Conservation (phyloP, 805 yeast genomes). For the Crinitomyces ghanaensis region DNA sequence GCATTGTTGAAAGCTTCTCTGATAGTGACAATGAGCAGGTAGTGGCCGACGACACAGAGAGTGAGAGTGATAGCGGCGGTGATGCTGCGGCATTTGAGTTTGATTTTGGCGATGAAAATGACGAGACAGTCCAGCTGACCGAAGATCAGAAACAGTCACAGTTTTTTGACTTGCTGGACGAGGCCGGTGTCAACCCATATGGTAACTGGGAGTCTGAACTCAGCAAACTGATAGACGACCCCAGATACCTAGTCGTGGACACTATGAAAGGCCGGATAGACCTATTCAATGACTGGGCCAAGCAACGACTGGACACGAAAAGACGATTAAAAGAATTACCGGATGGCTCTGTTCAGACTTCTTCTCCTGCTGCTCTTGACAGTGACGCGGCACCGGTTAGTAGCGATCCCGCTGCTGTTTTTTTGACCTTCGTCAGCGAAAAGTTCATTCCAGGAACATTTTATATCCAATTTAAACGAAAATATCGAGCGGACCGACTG, state of each 20-base stretch:
- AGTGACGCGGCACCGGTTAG: slow-evolving; percentile 2
- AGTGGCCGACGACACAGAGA: too few species aligned
- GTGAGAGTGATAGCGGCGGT: slow-evolving; percentile 15
- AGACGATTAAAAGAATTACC: slow-evolving; percentile 5
- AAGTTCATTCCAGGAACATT: slow-evolving; percentile 22
- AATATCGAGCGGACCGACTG: slow-evolving; percentile 20
- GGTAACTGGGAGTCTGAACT: slow-evolving; percentile 39
- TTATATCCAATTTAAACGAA: slow-evolving; percentile 32
- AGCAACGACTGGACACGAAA: slow-evolving; percentile 10
- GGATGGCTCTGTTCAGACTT: background rate
- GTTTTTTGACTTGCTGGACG: slow-evolving; percentile 30
- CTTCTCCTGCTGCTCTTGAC: slow-evolving; percentile 3
- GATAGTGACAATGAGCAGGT: slow-evolving; percentile 3
- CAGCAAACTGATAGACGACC: slow-evolving; percentile 31
- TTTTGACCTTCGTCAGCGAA: slow-evolving; percentile 21
- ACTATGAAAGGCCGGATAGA: slow-evolving; percentile 28
- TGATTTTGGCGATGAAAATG: slow-evolving; percentile 16
- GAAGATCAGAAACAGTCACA: slow-evolving; percentile 4
- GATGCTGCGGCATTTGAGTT: slow-evolving; percentile 6
- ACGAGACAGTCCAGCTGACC: slow-evolving; percentile 6
- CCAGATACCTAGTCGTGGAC: slow-evolving; percentile 28
- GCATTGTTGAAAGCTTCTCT: slow-evolving; percentile 13
- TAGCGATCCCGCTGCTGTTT: slow-evolving; percentile 17
- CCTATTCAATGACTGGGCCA: slow-evolving; percentile 38
- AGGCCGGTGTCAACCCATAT: slow-evolving; percentile 31